Evolutionary conservation across 371 early-diverging fungal species (phyloP), one percentile per base, ranked within the genome.

Genomic region (Capillidium rhysosporum): DNA sequence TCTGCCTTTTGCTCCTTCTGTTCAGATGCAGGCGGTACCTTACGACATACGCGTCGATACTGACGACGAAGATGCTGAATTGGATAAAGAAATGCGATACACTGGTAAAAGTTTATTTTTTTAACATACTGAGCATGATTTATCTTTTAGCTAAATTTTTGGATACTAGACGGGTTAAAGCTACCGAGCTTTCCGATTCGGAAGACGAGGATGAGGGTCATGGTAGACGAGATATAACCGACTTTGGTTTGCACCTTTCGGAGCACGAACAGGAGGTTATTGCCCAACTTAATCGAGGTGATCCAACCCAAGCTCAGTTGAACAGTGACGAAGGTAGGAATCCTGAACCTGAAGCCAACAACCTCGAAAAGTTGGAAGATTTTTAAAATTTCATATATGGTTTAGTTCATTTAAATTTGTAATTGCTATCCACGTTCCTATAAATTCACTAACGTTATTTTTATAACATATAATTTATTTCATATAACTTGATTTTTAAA

Each of bases 1-100:
- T 51, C 70, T 96, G 52, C 77, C 80, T 24, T 82, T 79, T 58
- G 93, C 95, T 1, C 99, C 99, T 0, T 89, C 92, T 45, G 98
- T 94, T 29, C 95, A 93, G 64, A 81, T 92, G 71, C 87, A 87
- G 52, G 75, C 69, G 40, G 66, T 69, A 16, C 71, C 65, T 29
- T 63, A 61, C 1, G 64, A 62, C 29, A 61, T 63, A 18, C 59
- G 62, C 10, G 48, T 55, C 14, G 65, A 69, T 14, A 60, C 63
- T 2, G 63, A 66, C 21, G 72, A 74, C 40, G 66, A 69, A 38
- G 70, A 69, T n/a, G 44, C 58, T 26, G 64, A 65, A 25, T 12
- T 34, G 4, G 66, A 69, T 55, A 63, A 67, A 16, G 75, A 78
- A 31, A 62, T 64, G 49, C 58, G 79, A 46, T 65, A 72, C 41